These are phyloP conservation scores for Hypoxylon lienhwacheense DNA, from an alignment of 495 filamentous ascomycete species.

Conservation along the genomic window DNA sequence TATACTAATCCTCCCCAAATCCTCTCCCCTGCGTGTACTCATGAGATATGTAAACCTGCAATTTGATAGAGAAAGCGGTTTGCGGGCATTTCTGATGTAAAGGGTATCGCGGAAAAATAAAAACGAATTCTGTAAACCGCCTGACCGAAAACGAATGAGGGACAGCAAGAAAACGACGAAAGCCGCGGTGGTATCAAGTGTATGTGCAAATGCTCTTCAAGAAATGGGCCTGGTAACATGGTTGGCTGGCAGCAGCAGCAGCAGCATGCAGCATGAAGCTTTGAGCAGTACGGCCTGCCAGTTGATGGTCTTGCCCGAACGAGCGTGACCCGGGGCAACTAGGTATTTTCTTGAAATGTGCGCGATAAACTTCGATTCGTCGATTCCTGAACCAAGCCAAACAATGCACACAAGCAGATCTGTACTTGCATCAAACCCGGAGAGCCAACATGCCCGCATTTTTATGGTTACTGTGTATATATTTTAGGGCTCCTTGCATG, in stretches of 20 bases:
- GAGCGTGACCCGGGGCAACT: slow-evolving; percentile 24
- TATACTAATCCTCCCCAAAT: background rate
- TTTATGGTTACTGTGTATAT: background rate
- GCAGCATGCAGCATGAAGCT: slow-evolving; percentile 24
- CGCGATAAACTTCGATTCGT: slow-evolving; percentile 33
- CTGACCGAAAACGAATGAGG: slow-evolving; percentile 22
- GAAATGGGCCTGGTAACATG: slow-evolving; percentile 17
- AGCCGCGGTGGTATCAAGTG: slow-evolving; percentile 34
- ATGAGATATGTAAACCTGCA: slow-evolving; percentile 18
- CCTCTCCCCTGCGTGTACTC: slow-evolving; percentile 4
- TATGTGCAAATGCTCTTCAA: slow-evolving; percentile 32
- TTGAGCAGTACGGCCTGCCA: slow-evolving; percentile 21
- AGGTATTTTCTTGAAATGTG: slow-evolving; percentile 9
- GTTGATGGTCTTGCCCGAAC: slow-evolving; percentile 11
- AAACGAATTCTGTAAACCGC: slow-evolving; percentile 9
- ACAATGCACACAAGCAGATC: slow-evolving; percentile 18
- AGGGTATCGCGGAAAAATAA: slow-evolving; percentile 29
- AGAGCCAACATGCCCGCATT: slow-evolving; percentile 11
- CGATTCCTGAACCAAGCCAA: slow-evolving; percentile 33
- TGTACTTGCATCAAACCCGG: slow-evolving; percentile 24
- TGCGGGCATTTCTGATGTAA: slow-evolving; percentile 29
- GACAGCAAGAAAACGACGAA: slow-evolving; percentile 22
- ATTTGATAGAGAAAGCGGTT: slow-evolving; percentile 12
- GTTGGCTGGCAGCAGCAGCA: slow-evolving; percentile 10
- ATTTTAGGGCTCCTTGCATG: background rate